Evolutionary conservation across 2,329 filamentous ascomycete species (phyloP), one percentile per base, ranked within the genome.

Genomic region (Davidsoniella australis): DNA sequence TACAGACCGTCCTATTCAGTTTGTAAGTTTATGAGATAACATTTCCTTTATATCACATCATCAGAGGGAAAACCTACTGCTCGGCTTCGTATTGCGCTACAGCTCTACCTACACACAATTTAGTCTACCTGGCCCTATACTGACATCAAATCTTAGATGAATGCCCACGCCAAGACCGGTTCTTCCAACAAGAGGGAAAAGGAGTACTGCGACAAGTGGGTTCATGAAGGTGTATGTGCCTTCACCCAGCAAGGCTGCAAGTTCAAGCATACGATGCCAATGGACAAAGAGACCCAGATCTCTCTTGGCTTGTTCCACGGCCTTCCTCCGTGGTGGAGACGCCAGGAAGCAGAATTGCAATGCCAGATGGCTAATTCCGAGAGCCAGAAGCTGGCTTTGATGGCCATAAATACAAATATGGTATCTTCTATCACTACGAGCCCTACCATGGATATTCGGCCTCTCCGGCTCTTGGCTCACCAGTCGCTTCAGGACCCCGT

Each of bases 261-360:
- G 55, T 94, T 79, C 68, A 89, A 87, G 66, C 88, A 94, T 61
- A 84, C 91, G 61, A 94, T 94, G 82, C 88, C 88, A 0, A 63
- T 67, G 23, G 78, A 87, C 55, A 69, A 69, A 46, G 66, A 69
- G 0, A 83, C 78, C 1, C 75, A 93, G 56, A 66, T 74, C 41
- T 68, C 72, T 5, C 70, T 94, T 2, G 88, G 88, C 0, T 72
- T 94, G 1, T 78, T 76, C 55, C 72, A 78, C 53, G 76, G 76
- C 0, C 63, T 74, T n/a, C 76, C 76, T 0, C 59, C 62, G 14
- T 80, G 76, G 76, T 80, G 70, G 68, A 73, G 68, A 61, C 73
- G 52, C 29, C 48, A 48, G 16, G 41, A 52, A 23, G 40, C 47
- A 18, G 47, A 47, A 18, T 20, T 49, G 1, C 50, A 49, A 10